Evolutionary conservation across 139 green algal genomes (phyloP).

Genomic region (Diplosphaera chodatii): DNA sequence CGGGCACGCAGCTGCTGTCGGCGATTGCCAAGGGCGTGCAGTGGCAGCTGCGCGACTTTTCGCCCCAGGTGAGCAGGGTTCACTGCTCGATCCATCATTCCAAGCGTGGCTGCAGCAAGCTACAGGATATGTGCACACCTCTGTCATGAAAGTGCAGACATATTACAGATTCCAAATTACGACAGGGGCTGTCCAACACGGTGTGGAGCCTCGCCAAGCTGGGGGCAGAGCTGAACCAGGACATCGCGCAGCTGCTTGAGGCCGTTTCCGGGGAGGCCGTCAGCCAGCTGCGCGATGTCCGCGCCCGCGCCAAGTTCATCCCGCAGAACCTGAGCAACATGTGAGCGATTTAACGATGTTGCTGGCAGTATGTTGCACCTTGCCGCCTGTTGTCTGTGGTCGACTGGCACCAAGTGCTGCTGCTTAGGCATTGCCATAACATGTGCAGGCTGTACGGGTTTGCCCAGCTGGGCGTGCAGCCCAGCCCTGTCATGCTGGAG

Average conservation of each 20-base stretch:
- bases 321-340: constrained; percentile 24
- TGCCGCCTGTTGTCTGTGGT: too few relatives aligned
- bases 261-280: constrained; percentile 10
- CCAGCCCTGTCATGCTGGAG: constrained; percentile 2
- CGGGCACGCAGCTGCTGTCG: constrained; percentile 1
- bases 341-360: not conserved
- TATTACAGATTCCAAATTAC: too few relatives aligned
- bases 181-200: constrained; percentile 33
- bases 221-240: not conserved
- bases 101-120: too few relatives aligned
- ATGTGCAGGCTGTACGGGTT: too few relatives aligned
- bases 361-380: too few relatives aligned
- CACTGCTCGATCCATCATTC: too few relatives aligned
- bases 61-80: constrained; percentile 31
- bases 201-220: constrained; percentile 33
- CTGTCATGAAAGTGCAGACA: too few relatives aligned
- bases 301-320: constrained; percentile 12
- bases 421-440: too few relatives aligned
- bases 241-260: constrained; percentile 7
- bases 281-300: constrained; percentile 11
- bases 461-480: constrained; percentile 6
- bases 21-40: constrained; percentile 6
- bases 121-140: too few relatives aligned
- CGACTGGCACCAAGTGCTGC: too few relatives aligned
- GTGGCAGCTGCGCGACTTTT: constrained; percentile 14